phyloP scores from a whole-genome alignment of 1,284 basidiomycete genomes.

The Sanghuangporus weigelae region DNA sequence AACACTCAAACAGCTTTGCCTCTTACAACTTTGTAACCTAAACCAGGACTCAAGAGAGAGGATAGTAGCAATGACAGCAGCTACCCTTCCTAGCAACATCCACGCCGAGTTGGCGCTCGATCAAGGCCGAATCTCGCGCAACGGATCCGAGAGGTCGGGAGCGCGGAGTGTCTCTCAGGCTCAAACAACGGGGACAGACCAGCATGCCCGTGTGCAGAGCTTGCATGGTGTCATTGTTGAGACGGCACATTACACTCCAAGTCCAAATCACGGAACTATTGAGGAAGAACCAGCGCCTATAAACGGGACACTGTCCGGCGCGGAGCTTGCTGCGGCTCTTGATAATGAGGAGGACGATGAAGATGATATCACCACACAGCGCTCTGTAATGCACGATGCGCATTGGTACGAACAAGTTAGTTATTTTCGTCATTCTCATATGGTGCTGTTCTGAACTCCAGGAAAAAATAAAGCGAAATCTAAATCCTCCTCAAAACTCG shows the following conservation, averaged over 20 bases:
- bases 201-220: conserved; percentile 3
- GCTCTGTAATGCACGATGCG: not conserved
- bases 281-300: not conserved
- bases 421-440: not conserved
- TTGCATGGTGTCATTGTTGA: conserved; percentile 11
- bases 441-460: not conserved
- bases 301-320: not conserved
- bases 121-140: not conserved
- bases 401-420: conserved; percentile 9
- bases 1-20: not conserved
- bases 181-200: not conserved
- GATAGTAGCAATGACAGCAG: not conserved
- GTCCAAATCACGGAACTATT: not conserved
- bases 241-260: not conserved
- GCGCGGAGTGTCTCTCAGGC: not conserved
- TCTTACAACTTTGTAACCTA: not conserved
- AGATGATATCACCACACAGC: not conserved
- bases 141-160: not conserved
- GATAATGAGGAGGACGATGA: conserved; percentile 3
- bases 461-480: not conserved
- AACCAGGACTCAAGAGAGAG: not conserved
- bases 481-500: not conserved
- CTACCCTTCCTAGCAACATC: not conserved
- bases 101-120: conserved; percentile 1
- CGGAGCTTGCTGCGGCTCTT: not conserved